Conservation (phyloP, 192 early-diverging fungal genomes). For the Lobulomyces angularis region DNA sequence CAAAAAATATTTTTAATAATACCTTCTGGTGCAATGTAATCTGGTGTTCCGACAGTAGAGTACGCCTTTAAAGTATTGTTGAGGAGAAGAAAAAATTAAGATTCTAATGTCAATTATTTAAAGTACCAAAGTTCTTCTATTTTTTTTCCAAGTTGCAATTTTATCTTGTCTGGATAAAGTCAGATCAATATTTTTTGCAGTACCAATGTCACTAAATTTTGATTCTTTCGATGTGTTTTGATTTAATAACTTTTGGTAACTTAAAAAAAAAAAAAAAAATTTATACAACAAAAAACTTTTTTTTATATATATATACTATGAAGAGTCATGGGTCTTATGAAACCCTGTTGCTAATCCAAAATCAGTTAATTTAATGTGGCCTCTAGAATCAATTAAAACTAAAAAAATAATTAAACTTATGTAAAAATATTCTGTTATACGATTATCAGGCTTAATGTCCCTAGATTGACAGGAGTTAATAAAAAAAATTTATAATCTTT, state of each 20-base stretch:
- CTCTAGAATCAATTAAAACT: constrained; percentile 87
- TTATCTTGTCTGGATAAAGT: constrained; percentile 87
- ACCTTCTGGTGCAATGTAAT: constrained; percentile 92
- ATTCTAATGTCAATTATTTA: background rate
- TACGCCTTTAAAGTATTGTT: constrained; percentile 55
- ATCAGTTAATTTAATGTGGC: constrained; percentile 98
- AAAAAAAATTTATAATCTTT: constrained; percentile 4
- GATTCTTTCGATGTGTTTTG: constrained; percentile 17
- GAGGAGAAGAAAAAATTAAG: constrained; percentile 2
- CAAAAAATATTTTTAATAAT: constrained; percentile 11
- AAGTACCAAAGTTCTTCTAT: constrained; percentile 72
- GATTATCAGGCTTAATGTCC: constrained; percentile 53
- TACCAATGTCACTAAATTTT: constrained; percentile 18
- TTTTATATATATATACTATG: constrained; percentile 84
- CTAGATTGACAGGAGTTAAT: constrained; percentile 8
- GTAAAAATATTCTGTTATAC: constrained; percentile 10
- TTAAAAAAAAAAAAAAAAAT: too few relatives aligned
- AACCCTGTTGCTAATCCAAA: constrained; percentile 99
- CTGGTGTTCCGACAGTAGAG: constrained; percentile 95
- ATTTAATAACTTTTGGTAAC: constrained; percentile 38
- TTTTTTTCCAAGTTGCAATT: constrained; percentile 97
- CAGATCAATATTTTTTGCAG: constrained; percentile 71
- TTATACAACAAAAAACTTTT: constrained; percentile 63
- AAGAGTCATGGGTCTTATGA: constrained; percentile 96
- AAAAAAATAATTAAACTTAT: constrained; percentile 1